Base-by-base conservation (phyloP, 352 stramenopile genomes). In the Lagenidium sp. region DNA sequence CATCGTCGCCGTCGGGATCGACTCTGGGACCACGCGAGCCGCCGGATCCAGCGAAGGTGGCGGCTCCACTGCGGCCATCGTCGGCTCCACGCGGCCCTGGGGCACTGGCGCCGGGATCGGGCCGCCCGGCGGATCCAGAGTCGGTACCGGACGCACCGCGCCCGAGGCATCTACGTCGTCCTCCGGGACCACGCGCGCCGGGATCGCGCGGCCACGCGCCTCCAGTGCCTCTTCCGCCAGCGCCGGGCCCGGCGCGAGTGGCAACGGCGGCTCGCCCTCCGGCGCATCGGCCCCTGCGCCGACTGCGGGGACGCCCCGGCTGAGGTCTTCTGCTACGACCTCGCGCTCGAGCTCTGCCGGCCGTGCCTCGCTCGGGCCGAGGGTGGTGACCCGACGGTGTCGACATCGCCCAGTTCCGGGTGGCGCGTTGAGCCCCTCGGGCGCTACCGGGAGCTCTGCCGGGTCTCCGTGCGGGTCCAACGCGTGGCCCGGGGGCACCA, bases 61-160 rank as follows among this genome's bases (percentile, higher is more conserved):
- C 47, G 51, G 12, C 47, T 57, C 10, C 53, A 32, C 15, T 51
- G 53, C 20, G 53, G 68, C 15, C 35, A 65, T 7, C 22, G 16
- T 1, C 44, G 47, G 12, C 36, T 64, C 6, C 39, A 41, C 8
- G 16, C 11, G 11, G 32, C 42, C 11, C 12, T 57, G 3, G 19
- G 7, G 1, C 32, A 39, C 2, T 57, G 53, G 53, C 48, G 65
- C 6, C 57, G 65, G 1, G 52, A 74, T 10, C 42, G 45, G 6
- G 68, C 67, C 0, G 70, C 67, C 2, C 66, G 56, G 1, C 41
- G 24, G n/a, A 57, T 87, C 10, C 75, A 87, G 32, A 63, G 64
- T 18, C 35, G 63, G 34, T 80, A 62, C 25, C 60, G 72, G 21
- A 41, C 41, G 18, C 39, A 47, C 0, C 37, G 57, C 20, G 56